A percentile compares a stretch with the other conserved stretches of the same genome.
These are phyloP conservation scores for Crotalaria pallida DNA, from an alignment of 306 rosid genomes.

Conservation along the genomic window DNA sequence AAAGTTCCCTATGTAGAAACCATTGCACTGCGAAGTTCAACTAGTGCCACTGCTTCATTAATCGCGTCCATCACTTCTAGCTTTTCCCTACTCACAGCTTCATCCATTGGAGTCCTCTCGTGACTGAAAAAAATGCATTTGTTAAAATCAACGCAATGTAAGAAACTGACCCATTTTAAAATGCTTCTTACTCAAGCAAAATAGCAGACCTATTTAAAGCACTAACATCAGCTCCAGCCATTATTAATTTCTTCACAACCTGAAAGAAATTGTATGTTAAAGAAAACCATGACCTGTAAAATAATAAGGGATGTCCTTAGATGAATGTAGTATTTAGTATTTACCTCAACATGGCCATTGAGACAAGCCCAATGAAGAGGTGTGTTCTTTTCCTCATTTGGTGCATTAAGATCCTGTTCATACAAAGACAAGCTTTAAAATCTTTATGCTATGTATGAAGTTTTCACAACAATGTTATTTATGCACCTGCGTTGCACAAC, in stretches of 20 bases:
- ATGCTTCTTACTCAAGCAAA: background rate
- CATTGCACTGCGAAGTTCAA: slow-evolving; percentile 50
- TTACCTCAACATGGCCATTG: slow-evolving; percentile 90
- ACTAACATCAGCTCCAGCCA: slow-evolving; percentile 70
- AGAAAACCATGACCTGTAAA: slow-evolving; percentile 1
- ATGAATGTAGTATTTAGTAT: background rate
- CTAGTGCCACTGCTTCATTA: slow-evolving; percentile 60
- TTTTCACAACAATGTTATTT: too few species aligned
- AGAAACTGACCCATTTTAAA: background rate
- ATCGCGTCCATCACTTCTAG: slow-evolving; percentile 74
- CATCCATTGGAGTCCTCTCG: slow-evolving; percentile 89
- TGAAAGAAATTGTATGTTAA: slow-evolving; percentile 22
- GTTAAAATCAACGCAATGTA: background rate
- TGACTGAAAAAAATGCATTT: slow-evolving; percentile 42
- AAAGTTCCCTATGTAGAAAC: slow-evolving; percentile 32
- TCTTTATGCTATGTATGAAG: background rate
- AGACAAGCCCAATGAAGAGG: slow-evolving; percentile 98
- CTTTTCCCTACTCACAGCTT: slow-evolving; percentile 63
- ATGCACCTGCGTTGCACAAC: too few species aligned
- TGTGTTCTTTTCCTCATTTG: slow-evolving; percentile 73
- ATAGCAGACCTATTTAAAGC: slow-evolving; percentile 58
- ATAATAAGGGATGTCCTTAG: background rate
- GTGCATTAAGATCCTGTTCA: slow-evolving; percentile 65
- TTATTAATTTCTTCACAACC: slow-evolving; percentile 85
- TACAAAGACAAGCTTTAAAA: background rate